Evolutionary conservation across 306 rosid genomes (phyloP), one percentile per base, ranked within the genome.

Genomic region (Fragaria ananassa): DNA sequence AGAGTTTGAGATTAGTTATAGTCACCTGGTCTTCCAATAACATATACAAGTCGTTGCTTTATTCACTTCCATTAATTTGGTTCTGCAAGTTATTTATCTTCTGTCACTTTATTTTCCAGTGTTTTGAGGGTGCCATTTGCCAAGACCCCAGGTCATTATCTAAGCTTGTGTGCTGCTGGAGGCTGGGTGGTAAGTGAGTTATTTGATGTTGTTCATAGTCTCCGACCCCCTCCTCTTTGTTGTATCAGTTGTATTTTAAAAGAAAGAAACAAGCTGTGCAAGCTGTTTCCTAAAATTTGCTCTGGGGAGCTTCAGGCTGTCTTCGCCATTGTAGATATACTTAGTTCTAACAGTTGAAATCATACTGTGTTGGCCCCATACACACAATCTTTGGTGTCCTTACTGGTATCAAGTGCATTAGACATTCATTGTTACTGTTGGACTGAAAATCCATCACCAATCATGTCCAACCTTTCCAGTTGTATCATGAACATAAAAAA

Each of bases 141-240:
- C 72, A 77, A 72, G 81, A 73, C 81, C 83, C 53, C 68, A 70
- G 88, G 67, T 76, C 78, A 67, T 79, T 81, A 47, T 81, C 83
- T 79, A 70, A 60, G 70, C 87, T 80, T 51, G 70, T 83, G 83
- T 65, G 85, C 82, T 81, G 64, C 84, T 62, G 63, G 85, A 80
- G 81, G 84, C 74, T 83, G 85, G 90, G 84, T 77, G 86, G 91
- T 80, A 78, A 82, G 86, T 84, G 87, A 83, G 87, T 56, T 80
- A 71, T 78, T 72, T 80, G 79, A 77, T 80, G 72, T 74, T 81
- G 79, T 72, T 87, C 75, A 76, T 79, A 81, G 82, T 81, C 86
- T 75, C 63, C 81, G 76, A 77, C 69, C 82, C 85, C 77, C 82
- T 70, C 58, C 80, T 78, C 68, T 68, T 61, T 80, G 64, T 74